Evolutionary conservation across 1,139 yeast genomes (phyloP).

Genomic region (Yamadazyma membranifaciens): DNA sequence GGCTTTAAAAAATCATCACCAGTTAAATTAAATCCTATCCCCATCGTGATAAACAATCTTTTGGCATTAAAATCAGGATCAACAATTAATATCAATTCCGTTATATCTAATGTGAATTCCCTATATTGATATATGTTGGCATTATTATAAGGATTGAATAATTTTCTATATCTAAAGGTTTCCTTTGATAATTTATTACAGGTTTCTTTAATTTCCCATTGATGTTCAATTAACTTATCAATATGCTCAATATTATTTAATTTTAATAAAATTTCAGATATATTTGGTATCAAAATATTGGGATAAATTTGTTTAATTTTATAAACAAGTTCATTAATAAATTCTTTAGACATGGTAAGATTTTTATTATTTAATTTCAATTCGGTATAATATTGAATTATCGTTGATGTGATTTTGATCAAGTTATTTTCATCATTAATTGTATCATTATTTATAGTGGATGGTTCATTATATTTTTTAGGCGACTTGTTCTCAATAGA

Average conservation of each 20-base stretch:
- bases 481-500: too few relatives aligned
- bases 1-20: slow-evolving; percentile 20
- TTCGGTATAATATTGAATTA: slow-evolving; percentile 10
- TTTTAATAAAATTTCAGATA: background rate
- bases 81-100: slow-evolving; percentile 11
- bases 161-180: slow-evolving; percentile 13
- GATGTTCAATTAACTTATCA: slow-evolving; percentile 8
- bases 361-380: slow-evolving; percentile 1
- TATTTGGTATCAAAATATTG: slow-evolving; percentile 1
- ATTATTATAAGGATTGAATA: slow-evolving; percentile 13
- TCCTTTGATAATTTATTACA: slow-evolving; percentile 16
- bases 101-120: slow-evolving; percentile 20
- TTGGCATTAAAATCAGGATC: slow-evolving; percentile 6
- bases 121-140: slow-evolving; percentile 19
- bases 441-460: too few relatives aligned
- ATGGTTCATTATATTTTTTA: too few relatives aligned
- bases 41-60: slow-evolving; percentile 14
- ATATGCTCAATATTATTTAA: slow-evolving; percentile 5
- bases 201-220: slow-evolving; percentile 8
- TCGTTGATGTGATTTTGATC: slow-evolving; percentile 2
- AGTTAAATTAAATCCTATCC: slow-evolving; percentile 18
- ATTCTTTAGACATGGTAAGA: background rate
- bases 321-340: slow-evolving; percentile 1
- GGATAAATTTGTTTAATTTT: slow-evolving; percentile 7
- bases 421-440: too few relatives aligned